Base-by-base conservation (phyloP, 73 alveolate genomes). In the Chromera velia region DNA sequence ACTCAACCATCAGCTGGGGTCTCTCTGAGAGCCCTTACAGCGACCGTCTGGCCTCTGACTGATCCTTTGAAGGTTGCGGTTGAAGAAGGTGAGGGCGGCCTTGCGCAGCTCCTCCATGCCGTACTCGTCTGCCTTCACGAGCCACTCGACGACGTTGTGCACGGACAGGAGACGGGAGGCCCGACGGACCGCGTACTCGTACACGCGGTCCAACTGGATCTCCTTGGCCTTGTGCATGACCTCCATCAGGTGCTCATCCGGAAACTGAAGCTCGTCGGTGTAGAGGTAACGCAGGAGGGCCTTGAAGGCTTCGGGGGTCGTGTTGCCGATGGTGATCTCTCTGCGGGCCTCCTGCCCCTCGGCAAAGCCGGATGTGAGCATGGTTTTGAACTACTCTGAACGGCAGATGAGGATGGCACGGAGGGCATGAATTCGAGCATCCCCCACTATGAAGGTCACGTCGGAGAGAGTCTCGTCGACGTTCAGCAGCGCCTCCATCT, bases 21-120 rank as follows among this genome's bases (percentile, higher is more conserved):
- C n/a, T n/a, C n/a, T n/a, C n/a, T n/a, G n/a, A n/a, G n/a, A n/a
- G n/a, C n/a, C n/a, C n/a, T n/a, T n/a, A n/a, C n/a, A n/a, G n/a
- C n/a, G n/a, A n/a, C n/a, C n/a, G n/a, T n/a, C n/a, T n/a, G n/a
- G n/a, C n/a, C n/a, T n/a, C n/a, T n/a, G n/a, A 13, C 40, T 34
- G 72, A 65, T 65, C 40, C 72, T n/a, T 34, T 65, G 28, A 34
- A 65, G 30, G 22, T 65, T 65, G 40, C 30, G 34, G 26, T 65
- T 65, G 40, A 65, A 32, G 34, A 65, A 65, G 9, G 28, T 34
- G 30, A 65, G 30, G 34, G 72, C 72, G 40, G 28, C 40, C 72
- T 65, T 34, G 17, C 40, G 9, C 72, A 65, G 40, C 28, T 65
- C 72, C 72, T 65, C 72, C 72, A 65, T 65, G 72, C 28, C 28